Base-by-base conservation (phyloP, 73 alveolate species). In the Breviolum minutum region DNA sequence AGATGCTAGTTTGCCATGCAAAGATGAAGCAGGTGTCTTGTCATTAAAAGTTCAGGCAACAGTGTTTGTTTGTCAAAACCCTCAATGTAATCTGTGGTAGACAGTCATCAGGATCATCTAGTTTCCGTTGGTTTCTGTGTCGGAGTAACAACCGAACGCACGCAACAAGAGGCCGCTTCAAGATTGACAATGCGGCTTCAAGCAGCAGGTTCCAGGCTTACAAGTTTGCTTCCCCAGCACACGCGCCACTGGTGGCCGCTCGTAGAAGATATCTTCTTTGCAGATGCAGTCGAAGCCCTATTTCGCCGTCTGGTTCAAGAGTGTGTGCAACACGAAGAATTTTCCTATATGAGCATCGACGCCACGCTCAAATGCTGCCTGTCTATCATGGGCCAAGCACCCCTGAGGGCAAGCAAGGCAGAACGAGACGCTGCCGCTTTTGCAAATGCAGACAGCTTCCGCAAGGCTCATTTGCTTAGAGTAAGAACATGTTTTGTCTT, bases 191-290 rank as follows among this genome's bases (percentile, higher is more conserved):
- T 87, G 76, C 82, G 82, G 11, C n/a, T 71, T 10, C 32, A 13
- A 30, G 82, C 68, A 9, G 95, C 79, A 2, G 95, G 95, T 32
- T 22, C 13, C n/a, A 27, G 6, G 82, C 82, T 87, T 3, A n/a
- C 82, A 10, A 62, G 40, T 22, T 64, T 87, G 14, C n/a, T n/a
- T 20, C 95, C 95, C 82, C 68, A 71, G 30, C 95, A 87, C 40
- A n/a, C 82, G 14, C 64, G 82, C 19, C 76, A 62, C 63, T 85
- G 94, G 94, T 85, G 94, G 80, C 94, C 94, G 7, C 19, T 85
- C 27, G 77, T 85, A 27, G 80, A 61, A 85, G 94, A 85, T 10
- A 63, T 85, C 79, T 62, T 85, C 26, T 22, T 8, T 16, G 61
- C 94, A 32, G 60, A 66, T 0, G 81, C 81, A 16, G 81, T 71